Evolutionary conservation across 2,329 filamentous ascomycete species (phyloP).

Genomic region (Ascochyta rabiei): DNA sequence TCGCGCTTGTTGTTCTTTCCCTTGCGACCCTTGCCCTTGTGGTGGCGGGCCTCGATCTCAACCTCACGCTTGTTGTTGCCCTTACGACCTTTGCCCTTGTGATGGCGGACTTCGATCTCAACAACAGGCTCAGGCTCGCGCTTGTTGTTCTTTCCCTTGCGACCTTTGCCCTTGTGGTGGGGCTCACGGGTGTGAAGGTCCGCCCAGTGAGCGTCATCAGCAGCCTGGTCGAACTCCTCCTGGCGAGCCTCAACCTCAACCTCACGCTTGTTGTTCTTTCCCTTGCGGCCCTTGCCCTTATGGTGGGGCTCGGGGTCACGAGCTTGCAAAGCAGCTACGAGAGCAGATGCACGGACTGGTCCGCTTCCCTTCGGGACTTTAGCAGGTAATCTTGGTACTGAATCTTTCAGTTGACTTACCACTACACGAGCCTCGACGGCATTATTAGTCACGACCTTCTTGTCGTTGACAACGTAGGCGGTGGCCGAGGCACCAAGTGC

Average conservation of each 20-base stretch:
- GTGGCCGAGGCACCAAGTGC: slow-evolving; percentile 40
- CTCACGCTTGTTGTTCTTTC: slow-evolving; percentile 12
- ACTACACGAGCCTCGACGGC: slow-evolving; percentile 36
- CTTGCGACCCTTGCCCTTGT: slow-evolving; percentile 6
- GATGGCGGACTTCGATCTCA: slow-evolving; percentile 2
- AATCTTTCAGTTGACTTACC: slow-evolving; percentile 21
- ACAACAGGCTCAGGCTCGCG: neutral
- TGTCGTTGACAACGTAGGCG: slow-evolving; percentile 42
- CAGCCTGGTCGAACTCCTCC: too few species aligned
- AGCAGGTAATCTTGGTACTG: slow-evolving; percentile 1
- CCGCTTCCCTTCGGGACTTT: slow-evolving; percentile 32
- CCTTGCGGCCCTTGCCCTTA: slow-evolving; percentile 19
- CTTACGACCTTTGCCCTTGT: slow-evolving; percentile 16
- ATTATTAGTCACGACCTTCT: slow-evolving; percentile 23
- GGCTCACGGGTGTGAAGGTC: slow-evolving; percentile 2
- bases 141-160: slow-evolving; percentile 7
- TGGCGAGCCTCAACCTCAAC: neutral
- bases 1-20: neutral
- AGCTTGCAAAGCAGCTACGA: slow-evolving; percentile 29
- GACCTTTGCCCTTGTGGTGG: slow-evolving; percentile 10
- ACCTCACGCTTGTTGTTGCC: slow-evolving; percentile 3
- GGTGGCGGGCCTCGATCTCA: slow-evolving; percentile 11
- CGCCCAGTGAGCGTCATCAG: slow-evolving; percentile 3
- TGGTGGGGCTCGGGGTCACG: slow-evolving; percentile 24
- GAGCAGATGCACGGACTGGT: slow-evolving; percentile 24